Percentiles rank a stretch among this genome's conserved stretches.
Conservation (phyloP, 306 rosid species). For the Prosopis cineraria region DNA sequence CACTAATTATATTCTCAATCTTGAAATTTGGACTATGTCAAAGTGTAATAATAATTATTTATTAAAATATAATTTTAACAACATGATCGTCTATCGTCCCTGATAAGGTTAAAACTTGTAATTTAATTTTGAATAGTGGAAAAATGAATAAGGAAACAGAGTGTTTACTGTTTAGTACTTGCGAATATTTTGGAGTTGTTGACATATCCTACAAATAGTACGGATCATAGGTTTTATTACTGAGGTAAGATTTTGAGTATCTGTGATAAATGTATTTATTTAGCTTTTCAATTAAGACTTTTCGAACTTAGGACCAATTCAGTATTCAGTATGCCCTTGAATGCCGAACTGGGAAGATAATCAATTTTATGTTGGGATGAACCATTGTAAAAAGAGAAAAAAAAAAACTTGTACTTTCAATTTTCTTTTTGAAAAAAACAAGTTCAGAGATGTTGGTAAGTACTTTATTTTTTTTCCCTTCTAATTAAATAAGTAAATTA, state of each 20-base stretch:
- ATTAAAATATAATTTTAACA: neutral
- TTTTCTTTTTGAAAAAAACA: neutral
- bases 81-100: neutral
- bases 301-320: neutral
- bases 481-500: no score
- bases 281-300: neutral
- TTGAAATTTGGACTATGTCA: neutral
- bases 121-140: neutral
- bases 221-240: slow-evolving; percentile 1
- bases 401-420: no score
- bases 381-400: neutral
- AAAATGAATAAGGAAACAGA: neutral
- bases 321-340: neutral
- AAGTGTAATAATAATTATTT: neutral
- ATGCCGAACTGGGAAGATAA: neutral
- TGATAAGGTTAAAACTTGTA: neutral
- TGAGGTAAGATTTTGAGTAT: neutral
- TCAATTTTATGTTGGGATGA: neutral
- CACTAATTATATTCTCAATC: neutral
- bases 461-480: no score
- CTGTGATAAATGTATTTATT: neutral
- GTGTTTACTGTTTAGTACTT: neutral
- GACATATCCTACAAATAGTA: neutral
- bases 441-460: neutral
- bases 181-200: slow-evolving; percentile 17